A percentile compares a stretch with the other conserved stretches of the same genome.
phyloP scores from a whole-genome alignment of 306 rosid species.

The Aeschynomene evenia region DNA sequence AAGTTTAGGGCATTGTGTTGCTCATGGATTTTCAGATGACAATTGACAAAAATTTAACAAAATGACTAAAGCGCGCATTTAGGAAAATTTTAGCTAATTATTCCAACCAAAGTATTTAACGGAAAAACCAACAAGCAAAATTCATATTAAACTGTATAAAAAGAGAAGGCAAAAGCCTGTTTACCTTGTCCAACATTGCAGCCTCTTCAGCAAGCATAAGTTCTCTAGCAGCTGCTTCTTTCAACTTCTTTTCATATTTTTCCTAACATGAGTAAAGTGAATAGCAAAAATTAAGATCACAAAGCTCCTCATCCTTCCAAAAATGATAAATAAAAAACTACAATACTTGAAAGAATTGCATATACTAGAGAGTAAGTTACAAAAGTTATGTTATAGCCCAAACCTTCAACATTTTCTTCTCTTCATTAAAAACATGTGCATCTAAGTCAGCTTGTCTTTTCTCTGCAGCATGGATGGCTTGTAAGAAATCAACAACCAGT shows the following conservation, averaged over 20 bases:
- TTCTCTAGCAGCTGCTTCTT: conserved; percentile 89
- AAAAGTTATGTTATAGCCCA: conserved; percentile 23
- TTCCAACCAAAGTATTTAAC: conserved; percentile 4
- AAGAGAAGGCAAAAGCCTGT: conserved; percentile 1
- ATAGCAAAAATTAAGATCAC: conserved; percentile 8
- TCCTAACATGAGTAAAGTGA: conserved; percentile 46
- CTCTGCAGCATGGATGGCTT: conserved; percentile 92
- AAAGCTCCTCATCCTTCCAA: conserved; percentile 24
- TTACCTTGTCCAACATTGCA: conserved; percentile 89
- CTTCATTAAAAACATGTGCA: conserved; percentile 60
- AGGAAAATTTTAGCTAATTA: background rate
- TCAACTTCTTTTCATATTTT: conserved; percentile 74
- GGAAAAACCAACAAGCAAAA: conserved; percentile 5
- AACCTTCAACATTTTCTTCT: conserved; percentile 76
- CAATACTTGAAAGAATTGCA: conserved; percentile 21
- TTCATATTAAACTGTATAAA: conserved; percentile 1
- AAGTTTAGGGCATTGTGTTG: no score
- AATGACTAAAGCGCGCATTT: no score
- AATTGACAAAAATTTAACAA: no score
- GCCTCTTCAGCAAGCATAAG: conserved; percentile 91
- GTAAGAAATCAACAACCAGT: conserved; percentile 74
- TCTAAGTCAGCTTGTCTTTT: conserved; percentile 84
- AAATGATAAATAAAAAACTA: conserved; percentile 11
- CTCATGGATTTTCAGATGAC: no score
- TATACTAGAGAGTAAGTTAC: conserved; percentile 14